Evolutionary conservation across 108 stramenopile genomes (phyloP).

Genomic region (Skeletonema costatum): DNA sequence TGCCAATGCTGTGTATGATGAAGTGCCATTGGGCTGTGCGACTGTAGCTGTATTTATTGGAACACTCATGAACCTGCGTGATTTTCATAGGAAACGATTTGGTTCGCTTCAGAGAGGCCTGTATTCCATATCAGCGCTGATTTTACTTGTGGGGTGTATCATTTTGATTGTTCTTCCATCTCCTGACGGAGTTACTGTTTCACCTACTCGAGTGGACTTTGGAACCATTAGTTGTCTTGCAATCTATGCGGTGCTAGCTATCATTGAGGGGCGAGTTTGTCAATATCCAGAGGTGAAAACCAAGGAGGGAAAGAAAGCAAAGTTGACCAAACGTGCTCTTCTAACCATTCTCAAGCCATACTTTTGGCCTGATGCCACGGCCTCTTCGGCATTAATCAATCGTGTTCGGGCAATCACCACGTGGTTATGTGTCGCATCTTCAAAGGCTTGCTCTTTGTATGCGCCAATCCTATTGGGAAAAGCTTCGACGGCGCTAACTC

Average conservation of each 20-base stretch:
- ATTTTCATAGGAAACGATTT: slow-evolving; percentile 45
- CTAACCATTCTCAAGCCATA: slow-evolving; percentile 86
- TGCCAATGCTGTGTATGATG: slow-evolving; percentile 45
- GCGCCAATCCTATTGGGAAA: slow-evolving; percentile 87
- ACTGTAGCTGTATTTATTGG: slow-evolving; percentile 38
- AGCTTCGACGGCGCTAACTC: slow-evolving; percentile 88
- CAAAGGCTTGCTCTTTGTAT: slow-evolving; percentile 84
- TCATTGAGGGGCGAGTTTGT: slow-evolving; percentile 57
- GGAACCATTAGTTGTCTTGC: slow-evolving; percentile 39
- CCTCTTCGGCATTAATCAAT: slow-evolving; percentile 83
- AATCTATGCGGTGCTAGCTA: slow-evolving; percentile 44
- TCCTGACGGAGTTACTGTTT: slow-evolving; percentile 14
- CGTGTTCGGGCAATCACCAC: slow-evolving; percentile 86
- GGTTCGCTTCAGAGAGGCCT: slow-evolving; percentile 38
- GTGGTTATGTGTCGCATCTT: slow-evolving; percentile 87
- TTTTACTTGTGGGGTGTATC: slow-evolving; percentile 51
- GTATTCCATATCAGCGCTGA: slow-evolving; percentile 42
- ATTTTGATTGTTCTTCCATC: slow-evolving; percentile 40
- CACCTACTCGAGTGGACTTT: slow-evolving; percentile 34
- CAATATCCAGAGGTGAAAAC: slow-evolving; percentile 35
- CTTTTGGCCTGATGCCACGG: slow-evolving; percentile 92
- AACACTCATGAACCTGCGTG: slow-evolving; percentile 36
- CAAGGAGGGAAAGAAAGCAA: slow-evolving; percentile 48
- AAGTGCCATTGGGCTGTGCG: slow-evolving; percentile 42
- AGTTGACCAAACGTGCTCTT: slow-evolving; percentile 58